Conservation (phyloP, 768 basidiomycete genomes). For the Tulasnella calospora region DNA sequence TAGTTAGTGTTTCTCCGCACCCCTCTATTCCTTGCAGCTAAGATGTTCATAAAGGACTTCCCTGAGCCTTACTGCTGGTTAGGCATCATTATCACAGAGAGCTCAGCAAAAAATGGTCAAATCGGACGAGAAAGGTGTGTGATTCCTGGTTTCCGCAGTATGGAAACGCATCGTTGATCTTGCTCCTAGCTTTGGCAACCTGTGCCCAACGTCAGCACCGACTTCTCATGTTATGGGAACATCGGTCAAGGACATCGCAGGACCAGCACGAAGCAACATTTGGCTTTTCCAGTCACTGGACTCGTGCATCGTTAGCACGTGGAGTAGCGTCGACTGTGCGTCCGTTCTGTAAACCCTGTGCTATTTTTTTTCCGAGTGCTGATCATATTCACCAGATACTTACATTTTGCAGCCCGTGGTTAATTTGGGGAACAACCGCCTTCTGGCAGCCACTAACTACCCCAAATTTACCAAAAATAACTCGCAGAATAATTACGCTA, state of each 20-base stretch:
- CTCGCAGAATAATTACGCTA: background rate
- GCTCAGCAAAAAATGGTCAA: background rate
- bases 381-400: background rate
- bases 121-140: background rate
- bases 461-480: background rate
- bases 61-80: background rate
- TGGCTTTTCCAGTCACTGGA: background rate
- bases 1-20: background rate
- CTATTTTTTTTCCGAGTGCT: background rate
- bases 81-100: background rate
- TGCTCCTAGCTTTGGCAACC: background rate
- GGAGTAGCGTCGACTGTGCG: background rate
- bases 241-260: background rate
- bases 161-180: background rate
- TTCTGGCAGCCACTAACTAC: background rate
- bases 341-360: background rate
- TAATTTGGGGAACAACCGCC: background rate
- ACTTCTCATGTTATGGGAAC: background rate
- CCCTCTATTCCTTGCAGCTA: background rate
- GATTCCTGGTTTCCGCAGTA: background rate
- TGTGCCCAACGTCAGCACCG: background rate
- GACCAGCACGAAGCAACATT: background rate
- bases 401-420: background rate
- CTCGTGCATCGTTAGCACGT: background rate
- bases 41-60: background rate